Conservation (phyloP, 306 rosid species). For the Mucuna pruriens region DNA sequence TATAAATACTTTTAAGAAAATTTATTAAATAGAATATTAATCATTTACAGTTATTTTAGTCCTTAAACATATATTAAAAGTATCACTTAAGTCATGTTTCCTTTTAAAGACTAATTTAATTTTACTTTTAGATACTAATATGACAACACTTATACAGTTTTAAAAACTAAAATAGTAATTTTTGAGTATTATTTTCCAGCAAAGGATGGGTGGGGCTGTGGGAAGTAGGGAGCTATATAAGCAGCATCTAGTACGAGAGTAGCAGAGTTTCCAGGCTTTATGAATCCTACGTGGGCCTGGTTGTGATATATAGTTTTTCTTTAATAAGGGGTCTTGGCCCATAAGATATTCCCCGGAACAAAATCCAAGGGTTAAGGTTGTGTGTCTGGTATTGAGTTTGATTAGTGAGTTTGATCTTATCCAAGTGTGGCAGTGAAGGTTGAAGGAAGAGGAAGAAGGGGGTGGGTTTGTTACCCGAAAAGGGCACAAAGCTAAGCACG, state of each 20-base stretch:
- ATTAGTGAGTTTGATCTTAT: background rate
- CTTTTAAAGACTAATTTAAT: too few relatives aligned
- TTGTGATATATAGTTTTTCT: too few relatives aligned
- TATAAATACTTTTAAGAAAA: too few relatives aligned
- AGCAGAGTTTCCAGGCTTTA: background rate
- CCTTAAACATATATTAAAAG: too few relatives aligned
- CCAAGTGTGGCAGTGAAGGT: constrained; percentile 7
- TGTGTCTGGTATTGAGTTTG: background rate
- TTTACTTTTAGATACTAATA: too few relatives aligned
- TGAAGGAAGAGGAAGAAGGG: constrained; percentile 21
- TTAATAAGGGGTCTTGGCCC: constrained; percentile 30
- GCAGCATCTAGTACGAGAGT: constrained; percentile 10
- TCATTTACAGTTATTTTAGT: too few relatives aligned
- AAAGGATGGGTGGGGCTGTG: constrained; percentile 35
- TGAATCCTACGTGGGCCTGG: background rate
- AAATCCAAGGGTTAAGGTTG: constrained; percentile 34
- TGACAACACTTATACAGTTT: too few relatives aligned
- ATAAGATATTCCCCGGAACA: constrained; percentile 31
- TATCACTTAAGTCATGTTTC: too few relatives aligned
- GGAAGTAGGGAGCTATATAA: constrained; percentile 20
- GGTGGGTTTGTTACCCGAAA: constrained; percentile 23
- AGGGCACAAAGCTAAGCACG: constrained; percentile 34
- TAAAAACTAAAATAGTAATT: too few relatives aligned
- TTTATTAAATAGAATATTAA: too few relatives aligned
- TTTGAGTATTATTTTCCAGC: background rate